Conservation (phyloP, 495 filamentous ascomycete genomes). For the Penicillium soppii region DNA sequence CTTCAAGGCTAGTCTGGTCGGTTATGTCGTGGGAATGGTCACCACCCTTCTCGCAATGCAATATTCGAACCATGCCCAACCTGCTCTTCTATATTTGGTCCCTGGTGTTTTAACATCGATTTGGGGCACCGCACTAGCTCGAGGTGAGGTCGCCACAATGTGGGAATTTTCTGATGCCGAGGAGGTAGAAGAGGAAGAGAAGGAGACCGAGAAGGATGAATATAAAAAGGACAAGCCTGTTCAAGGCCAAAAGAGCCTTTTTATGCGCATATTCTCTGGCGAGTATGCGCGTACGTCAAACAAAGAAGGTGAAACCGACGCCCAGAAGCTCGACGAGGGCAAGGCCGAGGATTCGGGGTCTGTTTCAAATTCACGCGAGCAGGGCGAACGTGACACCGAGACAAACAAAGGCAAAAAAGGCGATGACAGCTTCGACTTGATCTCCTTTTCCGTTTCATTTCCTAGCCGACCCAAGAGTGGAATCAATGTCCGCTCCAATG, state of each 20-base stretch:
- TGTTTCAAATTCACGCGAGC: slow-evolving; percentile 2
- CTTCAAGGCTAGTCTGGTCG: slow-evolving; percentile 74
- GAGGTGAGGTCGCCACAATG: slow-evolving; percentile 70
- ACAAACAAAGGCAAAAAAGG: slow-evolving; percentile 14
- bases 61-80: slow-evolving; percentile 77
- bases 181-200: slow-evolving; percentile 31
- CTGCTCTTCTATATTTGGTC: slow-evolving; percentile 90
- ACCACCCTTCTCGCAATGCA: slow-evolving; percentile 75
- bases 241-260: slow-evolving; percentile 20
- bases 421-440: slow-evolving; percentile 22
- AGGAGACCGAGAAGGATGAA: slow-evolving; percentile 24
- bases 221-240: slow-evolving; percentile 17
- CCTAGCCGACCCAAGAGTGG: slow-evolving; percentile 22
- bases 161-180: slow-evolving; percentile 76
- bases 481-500: not conserved
- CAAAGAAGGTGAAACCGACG: not conserved
- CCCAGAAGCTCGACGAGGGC: slow-evolving; percentile 8
- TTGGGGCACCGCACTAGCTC: slow-evolving; percentile 74
- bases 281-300: slow-evolving; percentile 6
- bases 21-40: slow-evolving; percentile 80
- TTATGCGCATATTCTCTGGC: slow-evolving; percentile 30
- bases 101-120: slow-evolving; percentile 74
- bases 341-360: slow-evolving; percentile 2
- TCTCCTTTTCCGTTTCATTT: slow-evolving; percentile 39
- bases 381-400: slow-evolving; percentile 5